Base-by-base conservation (phyloP, 2,329 filamentous ascomycete species). In the Lasiodiplodia sp. region DNA sequence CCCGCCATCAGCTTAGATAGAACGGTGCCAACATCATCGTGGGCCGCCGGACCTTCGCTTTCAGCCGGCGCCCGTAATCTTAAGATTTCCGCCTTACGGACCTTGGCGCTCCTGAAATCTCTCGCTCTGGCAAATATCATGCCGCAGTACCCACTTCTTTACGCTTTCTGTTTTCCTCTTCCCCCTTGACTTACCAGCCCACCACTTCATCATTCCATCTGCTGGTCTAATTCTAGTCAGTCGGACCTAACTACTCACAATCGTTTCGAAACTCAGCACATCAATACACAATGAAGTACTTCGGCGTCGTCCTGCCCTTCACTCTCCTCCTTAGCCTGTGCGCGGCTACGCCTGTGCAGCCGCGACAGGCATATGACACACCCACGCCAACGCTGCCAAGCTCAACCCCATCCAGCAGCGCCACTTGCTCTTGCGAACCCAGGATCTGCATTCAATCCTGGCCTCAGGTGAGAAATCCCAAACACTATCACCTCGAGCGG, bases 371-470 rank as follows among this genome's bases (percentile, higher is more conserved):
- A 14, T 40, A 53, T 28, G 21, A 44, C 28, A 44, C 47, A 18
- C 38, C 23, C 28, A 63, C 47, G 23, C 49, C 66, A 16, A 31
- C 57, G 34, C 49, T 47, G 57, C 25, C 63, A 56, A 44, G 34
- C 38, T 44, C 63, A 5, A 31, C 63, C 11, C 23, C 63, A 6
- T 55, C 66, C 44, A 55, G 37, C 37, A 52, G 57, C 49, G 58
- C 49, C 37, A 68, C 66, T n/a, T 68, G 67, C 60, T 28, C 62
- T 10, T 68, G 67, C 37, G 67, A 68, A 40, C 49, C 52, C 28
- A 57, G 52, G 49, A 65, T 68, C 40, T 68, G 67, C 53, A 40
- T 65, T 11, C 58, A 64, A 28, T 56, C 67, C 18, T 68, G 67
- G 67, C 67, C 67, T 23, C 37, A 68, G 49, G 66, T 68, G 44